phyloP scores from a whole-genome alignment of 83 land plant genomes.

The Diphasiastrum complanatum region DNA sequence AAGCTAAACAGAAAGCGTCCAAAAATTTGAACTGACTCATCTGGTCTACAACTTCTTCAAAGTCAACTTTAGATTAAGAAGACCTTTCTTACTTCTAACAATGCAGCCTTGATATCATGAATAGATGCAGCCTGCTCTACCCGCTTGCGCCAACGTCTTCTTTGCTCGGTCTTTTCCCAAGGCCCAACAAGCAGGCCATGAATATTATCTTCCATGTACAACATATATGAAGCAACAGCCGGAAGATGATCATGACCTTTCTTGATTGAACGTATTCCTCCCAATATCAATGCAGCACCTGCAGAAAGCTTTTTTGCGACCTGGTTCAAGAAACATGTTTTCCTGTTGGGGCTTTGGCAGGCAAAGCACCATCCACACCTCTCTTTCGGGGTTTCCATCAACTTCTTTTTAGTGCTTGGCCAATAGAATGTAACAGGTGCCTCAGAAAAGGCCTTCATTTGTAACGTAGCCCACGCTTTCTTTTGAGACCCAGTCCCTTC shows the following conservation, averaged over 20 bases:
- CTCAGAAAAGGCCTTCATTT: slow-evolving; percentile 64
- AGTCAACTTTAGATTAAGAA: not conserved
- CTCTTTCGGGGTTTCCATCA: slow-evolving; percentile 65
- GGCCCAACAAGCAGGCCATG: slow-evolving; percentile 49
- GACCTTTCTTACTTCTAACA: slow-evolving; percentile 58
- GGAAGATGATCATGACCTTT: slow-evolving; percentile 41
- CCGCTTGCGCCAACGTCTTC: slow-evolving; percentile 59
- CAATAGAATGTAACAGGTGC: slow-evolving; percentile 57
- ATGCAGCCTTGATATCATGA: slow-evolving; percentile 36
- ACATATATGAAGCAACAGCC: slow-evolving; percentile 54
- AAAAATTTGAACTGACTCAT: not conserved
- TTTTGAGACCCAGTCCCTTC: slow-evolving; percentile 15
- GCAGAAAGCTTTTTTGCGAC: slow-evolving; percentile 49
- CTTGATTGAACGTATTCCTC: slow-evolving; percentile 41
- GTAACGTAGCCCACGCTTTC: slow-evolving; percentile 38
- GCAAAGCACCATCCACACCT: slow-evolving; percentile 91
- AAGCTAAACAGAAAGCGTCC: not conserved
- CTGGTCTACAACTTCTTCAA: no score
- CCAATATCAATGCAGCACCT: slow-evolving; percentile 41
- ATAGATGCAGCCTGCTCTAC: slow-evolving; percentile 41
- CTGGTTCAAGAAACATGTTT: slow-evolving; percentile 61
- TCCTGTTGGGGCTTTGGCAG: slow-evolving; percentile 43
- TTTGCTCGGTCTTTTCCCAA: slow-evolving; percentile 38
- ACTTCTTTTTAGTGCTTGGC: slow-evolving; percentile 69
- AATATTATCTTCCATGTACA: slow-evolving; percentile 70